Evolutionary conservation across 2,329 filamentous ascomycete genomes (phyloP), one percentile per base, ranked within the genome.

Genomic region (Monilinia aucupariae): DNA sequence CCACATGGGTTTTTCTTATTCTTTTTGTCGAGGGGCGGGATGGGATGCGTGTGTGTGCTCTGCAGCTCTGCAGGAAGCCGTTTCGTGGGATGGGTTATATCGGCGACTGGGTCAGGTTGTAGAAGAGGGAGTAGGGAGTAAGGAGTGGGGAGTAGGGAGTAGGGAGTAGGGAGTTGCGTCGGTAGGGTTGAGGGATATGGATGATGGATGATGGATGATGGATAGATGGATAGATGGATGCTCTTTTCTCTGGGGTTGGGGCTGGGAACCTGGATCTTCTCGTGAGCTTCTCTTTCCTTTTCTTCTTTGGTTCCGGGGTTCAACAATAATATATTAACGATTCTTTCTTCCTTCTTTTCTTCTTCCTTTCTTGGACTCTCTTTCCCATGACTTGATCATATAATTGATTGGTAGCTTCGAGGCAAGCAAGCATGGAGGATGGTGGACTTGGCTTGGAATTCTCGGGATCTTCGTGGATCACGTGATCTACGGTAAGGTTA

Each of bases 101-200:
- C 60, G 52, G 60, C 60, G 60, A 62, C 60, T 62, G 56, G 56
- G 55, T 9, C 25, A n/a, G 32, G 43, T 37, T 32, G 45, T 6
- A n/a, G 8, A n/a, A 39, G 25, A 17, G 32, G 53, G 22, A 32
- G 25, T 41, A 30, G 27, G 27, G n/a, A n/a, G n/a, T n/a, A n/a
- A n/a, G n/a, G n/a, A n/a, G n/a, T n/a, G n/a, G n/a, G n/a, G n/a
- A n/a, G n/a, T n/a, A n/a, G n/a, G n/a, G n/a, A n/a, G n/a, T n/a
- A n/a, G n/a, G n/a, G n/a, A n/a, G n/a, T n/a, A n/a, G n/a, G n/a
- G n/a, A n/a, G n/a, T n/a, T n/a, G n/a, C n/a, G n/a, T n/a, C n/a
- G n/a, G n/a, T n/a, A n/a, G n/a, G n/a, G n/a, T n/a, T n/a, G n/a
- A n/a, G n/a, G n/a, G n/a, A n/a, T n/a, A n/a, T n/a, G n/a, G n/a